These are phyloP conservation scores for Leonotis leonurus DNA, from an alignment of 257 asterid genomes.

Conservation along the genomic window DNA sequence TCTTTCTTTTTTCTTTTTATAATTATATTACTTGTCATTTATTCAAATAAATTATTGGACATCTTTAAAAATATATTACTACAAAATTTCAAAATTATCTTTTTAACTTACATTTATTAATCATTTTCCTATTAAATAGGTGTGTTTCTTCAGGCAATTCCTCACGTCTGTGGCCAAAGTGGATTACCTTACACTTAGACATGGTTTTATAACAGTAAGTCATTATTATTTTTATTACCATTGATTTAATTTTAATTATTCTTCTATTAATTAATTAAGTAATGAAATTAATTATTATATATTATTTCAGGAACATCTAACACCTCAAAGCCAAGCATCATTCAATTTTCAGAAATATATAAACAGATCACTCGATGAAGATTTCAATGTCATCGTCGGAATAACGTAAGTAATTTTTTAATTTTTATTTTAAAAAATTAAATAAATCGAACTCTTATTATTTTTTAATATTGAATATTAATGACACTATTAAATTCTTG, in stretches of 20 bases:
- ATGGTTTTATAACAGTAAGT: conserved; percentile 76
- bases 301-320: conserved; percentile 65
- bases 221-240: too few species aligned
- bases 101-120: too few species aligned
- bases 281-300: too few species aligned
- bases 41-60: not conserved
- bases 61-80: not conserved
- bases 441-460: not conserved
- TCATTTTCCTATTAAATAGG: conserved; percentile 27
- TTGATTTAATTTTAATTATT: too few species aligned
- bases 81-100: too few species aligned
- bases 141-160: conserved; percentile 87
- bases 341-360: conserved; percentile 83
- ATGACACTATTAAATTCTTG: not conserved
- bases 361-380: conserved; percentile 69
- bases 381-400: conserved; percentile 78
- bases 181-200: conserved; percentile 76
- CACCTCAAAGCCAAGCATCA: conserved; percentile 61
- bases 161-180: conserved; percentile 68
- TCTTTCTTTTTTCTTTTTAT: not conserved
- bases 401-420: conserved; percentile 50
- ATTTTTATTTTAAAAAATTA: not conserved
- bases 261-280: too few species aligned
- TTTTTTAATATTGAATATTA: not conserved
- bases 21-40: not conserved